Evolutionary conservation across 208 protist species (phyloP).

Genomic region (Leptomonas pyrrhocoris): DNA sequence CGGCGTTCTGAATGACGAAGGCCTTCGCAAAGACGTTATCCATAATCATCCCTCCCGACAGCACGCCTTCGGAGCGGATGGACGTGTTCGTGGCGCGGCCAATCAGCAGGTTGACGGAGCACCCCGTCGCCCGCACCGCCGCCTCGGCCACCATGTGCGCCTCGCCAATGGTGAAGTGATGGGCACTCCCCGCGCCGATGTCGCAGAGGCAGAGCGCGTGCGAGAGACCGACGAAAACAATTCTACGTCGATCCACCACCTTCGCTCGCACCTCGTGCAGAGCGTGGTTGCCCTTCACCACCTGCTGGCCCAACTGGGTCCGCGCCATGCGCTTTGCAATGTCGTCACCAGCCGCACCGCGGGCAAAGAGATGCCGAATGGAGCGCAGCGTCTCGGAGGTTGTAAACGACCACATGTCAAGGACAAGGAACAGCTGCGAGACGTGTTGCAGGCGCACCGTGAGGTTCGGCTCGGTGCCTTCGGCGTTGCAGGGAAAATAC

Average conservation of each 20-base stretch:
- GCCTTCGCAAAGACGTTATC: conserved; percentile 44
- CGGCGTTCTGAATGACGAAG: conserved; percentile 68
- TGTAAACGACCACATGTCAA: conserved; percentile 63
- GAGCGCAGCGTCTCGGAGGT: conserved; percentile 37
- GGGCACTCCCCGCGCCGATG: conserved; percentile 75
- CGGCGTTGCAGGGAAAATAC: conserved; percentile 57
- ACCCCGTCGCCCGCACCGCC: conserved; percentile 18
- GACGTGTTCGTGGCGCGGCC: conserved; percentile 39
- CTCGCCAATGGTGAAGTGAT: conserved; percentile 58
- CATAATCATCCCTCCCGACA: conserved; percentile 71
- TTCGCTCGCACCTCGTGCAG: conserved; percentile 9
- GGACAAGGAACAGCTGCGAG: conserved; percentile 70
- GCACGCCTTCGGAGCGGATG: conserved; percentile 78
- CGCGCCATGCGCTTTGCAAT: conserved; percentile 26
- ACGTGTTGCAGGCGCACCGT: conserved; percentile 71
- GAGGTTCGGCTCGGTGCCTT: conserved; percentile 64
- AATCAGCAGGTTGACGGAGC: conserved; percentile 35
- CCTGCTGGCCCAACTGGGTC: conserved; percentile 12
- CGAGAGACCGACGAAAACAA: conserved; percentile 49
- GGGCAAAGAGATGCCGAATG: conserved; percentile 40
- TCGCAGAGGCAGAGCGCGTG: conserved; percentile 61
- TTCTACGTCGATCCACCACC: conserved; percentile 12
- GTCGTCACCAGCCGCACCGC: conserved; percentile 19
- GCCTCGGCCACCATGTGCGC: conserved; percentile 43
- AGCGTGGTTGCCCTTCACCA: conserved; percentile 8